A percentile compares a stretch with the other conserved stretches of the same genome.
Evolutionary conservation across 2,329 filamentous ascomycete species (phyloP).

Genomic region (Ophiostoma sp.): DNA sequence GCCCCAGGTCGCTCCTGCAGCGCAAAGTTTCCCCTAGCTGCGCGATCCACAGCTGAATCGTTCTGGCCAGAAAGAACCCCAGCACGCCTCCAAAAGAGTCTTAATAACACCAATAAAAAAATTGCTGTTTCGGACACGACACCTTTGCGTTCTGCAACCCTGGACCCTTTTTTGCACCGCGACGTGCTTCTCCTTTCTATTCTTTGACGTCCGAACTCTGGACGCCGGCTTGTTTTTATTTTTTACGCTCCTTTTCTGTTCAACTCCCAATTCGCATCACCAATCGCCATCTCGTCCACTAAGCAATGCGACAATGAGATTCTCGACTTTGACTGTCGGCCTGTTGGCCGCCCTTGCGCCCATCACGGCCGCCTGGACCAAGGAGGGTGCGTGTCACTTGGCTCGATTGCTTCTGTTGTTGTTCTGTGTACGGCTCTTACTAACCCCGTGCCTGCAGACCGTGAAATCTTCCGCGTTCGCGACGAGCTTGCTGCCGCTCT

Average conservation of each 20-base stretch:
- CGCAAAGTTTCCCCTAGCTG: constrained; percentile 12
- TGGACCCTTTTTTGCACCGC: not conserved
- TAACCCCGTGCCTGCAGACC: constrained; percentile 58
- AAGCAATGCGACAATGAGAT: constrained; percentile 67
- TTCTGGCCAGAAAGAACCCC: constrained; percentile 12
- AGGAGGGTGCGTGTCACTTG: constrained; percentile 65
- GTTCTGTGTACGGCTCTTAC: constrained; percentile 4
- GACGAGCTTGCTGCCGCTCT: constrained; percentile 80
- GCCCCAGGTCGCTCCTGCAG: not conserved
- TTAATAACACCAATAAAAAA: constrained; percentile 2
- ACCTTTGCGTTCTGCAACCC: constrained; percentile 14
- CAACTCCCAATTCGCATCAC: not conserved
- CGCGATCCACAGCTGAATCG: constrained; percentile 9
- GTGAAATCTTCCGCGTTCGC: constrained; percentile 94
- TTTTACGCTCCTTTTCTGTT: not conserved
- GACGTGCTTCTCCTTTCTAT: not conserved
- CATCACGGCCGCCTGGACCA: constrained; percentile 75
- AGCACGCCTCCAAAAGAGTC: not conserved
- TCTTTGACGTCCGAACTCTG: not conserved
- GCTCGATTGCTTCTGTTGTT: not conserved
- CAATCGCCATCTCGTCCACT: constrained; percentile 31
- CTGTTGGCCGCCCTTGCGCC: constrained; percentile 67
- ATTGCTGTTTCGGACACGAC: constrained; percentile 24
- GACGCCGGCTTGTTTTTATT: not conserved
- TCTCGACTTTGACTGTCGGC: constrained; percentile 65